Base-by-base conservation (phyloP, 108 stramenopile species). In the Cyclotella cryptica region DNA sequence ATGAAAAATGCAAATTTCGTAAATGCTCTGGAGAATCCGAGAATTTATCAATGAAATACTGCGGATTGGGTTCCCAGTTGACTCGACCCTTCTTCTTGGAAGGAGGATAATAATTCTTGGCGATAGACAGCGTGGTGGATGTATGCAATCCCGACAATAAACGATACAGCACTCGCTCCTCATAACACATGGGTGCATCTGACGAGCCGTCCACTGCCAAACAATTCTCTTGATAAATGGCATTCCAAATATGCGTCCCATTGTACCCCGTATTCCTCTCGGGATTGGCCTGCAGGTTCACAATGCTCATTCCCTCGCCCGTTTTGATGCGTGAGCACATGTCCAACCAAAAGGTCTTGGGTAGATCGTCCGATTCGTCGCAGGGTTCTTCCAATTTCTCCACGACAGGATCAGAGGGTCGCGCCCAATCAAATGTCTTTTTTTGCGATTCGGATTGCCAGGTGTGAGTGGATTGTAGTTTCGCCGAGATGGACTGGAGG, bases 231-330 rank as follows among this genome's bases (percentile, higher is more conserved):
- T 93, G 86, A 73, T 97, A 97, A 62, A 97, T 95, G 47, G 92
- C 92, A 53, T 84, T 89, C 97, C 96, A 97, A 58, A 96, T 91
- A 62, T 95, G 93, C 0, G 88, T 90, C 0, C 96, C 98, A 64
- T 96, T 93, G 88, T 98, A 98, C 26, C 95, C 96, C 12, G 98
- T 98, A 83, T 96, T 96, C n/a, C 90, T 79, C 72, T 98, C 98
- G 0, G 96, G 96, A 74, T 98, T 98, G 58, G 88, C 59, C 21
- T 83, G 78, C 15, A 97, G 73, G 74, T 98, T 93, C 44, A 98
- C 93, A 26, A 94, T 72, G 53, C 84, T 92, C 70, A 92, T 69
- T 4, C 72, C 82, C 0, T 85, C 89, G 11, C 90, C 91, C 24
- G 52, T 64, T 45, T 82, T 67, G 54, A 94, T 86, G 29, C 78